A percentile compares a stretch with the other conserved stretches of the same genome.
Evolutionary conservation across 306 rosid genomes (phyloP).

Genomic region (Prosopis cineraria): DNA sequence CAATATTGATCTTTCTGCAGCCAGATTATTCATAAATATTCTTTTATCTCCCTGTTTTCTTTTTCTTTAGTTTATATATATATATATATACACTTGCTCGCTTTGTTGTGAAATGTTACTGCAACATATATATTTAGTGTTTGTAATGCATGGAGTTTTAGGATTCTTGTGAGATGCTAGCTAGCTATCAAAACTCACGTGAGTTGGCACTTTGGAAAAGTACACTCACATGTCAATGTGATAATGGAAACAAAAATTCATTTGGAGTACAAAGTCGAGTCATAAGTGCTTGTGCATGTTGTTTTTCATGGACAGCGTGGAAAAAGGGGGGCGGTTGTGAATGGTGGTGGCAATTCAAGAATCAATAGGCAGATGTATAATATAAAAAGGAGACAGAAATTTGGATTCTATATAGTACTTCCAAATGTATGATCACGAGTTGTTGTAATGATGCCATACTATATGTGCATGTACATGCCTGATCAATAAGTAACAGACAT

Average conservation of each 20-base stretch:
- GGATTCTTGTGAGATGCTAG: conserved; percentile 70
- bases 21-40: background rate
- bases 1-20: conserved; percentile 21
- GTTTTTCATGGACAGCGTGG: conserved; percentile 47
- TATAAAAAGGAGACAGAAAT: conserved; percentile 31
- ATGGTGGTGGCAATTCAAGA: conserved; percentile 49
- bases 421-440: conserved; percentile 10
- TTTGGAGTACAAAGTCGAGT: conserved; percentile 63
- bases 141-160: conserved; percentile 25
- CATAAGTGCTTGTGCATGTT: conserved; percentile 50
- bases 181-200: conserved; percentile 74
- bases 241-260: conserved; percentile 66
- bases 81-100: too few relatives aligned
- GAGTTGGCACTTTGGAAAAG: conserved; percentile 86
- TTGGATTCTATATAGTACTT: conserved; percentile 1
- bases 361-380: conserved; percentile 41
- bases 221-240: conserved; percentile 90
- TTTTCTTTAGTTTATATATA: too few relatives aligned
- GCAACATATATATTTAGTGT: background rate
- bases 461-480: too few relatives aligned
- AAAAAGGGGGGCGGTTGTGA: conserved; percentile 21
- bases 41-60: background rate
- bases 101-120: background rate
- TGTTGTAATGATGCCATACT: too few relatives aligned
- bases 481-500: too few relatives aligned